phyloP scores from a whole-genome alignment of 257 asterid genomes.

The Gynochthodes officinalis region DNA sequence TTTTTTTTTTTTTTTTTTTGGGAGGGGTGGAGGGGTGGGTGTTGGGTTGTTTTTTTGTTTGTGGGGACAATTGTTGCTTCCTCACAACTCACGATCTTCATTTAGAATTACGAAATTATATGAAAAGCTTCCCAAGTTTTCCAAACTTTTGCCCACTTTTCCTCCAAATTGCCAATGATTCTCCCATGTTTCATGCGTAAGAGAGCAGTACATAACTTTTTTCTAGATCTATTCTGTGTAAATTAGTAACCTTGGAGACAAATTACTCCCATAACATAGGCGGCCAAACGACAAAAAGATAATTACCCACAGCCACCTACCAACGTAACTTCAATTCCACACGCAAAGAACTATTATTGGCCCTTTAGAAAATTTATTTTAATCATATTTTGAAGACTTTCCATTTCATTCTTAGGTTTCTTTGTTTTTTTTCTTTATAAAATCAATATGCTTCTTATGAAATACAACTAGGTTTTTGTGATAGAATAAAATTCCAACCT shows the following conservation, averaged over 20 bases:
- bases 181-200: background rate
- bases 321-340: background rate
- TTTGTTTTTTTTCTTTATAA: too few relatives aligned
- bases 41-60: background rate
- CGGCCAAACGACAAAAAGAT: background rate
- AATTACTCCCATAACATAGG: background rate
- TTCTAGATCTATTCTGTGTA: too few relatives aligned
- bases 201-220: too few relatives aligned
- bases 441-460: too few relatives aligned
- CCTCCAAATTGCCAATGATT: constrained; percentile 1
- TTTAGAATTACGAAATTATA: constrained; percentile 7
- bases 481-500: too few relatives aligned
- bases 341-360: background rate
- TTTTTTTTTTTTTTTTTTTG: too few relatives aligned
- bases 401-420: too few relatives aligned
- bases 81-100: constrained; percentile 8
- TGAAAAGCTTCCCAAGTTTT: constrained; percentile 5
- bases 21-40: too few relatives aligned
- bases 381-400: too few relatives aligned
- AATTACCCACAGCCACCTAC: background rate
- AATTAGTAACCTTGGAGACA: too few relatives aligned
- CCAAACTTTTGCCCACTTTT: background rate
- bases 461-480: too few relatives aligned
- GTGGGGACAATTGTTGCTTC: constrained; percentile 7
- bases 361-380: background rate